A percentile compares a stretch with the other conserved stretches of the same genome.
These are phyloP conservation scores for Fusarium coicis DNA, from an alignment of 2,329 filamentous ascomycete species.

Conservation along the genomic window DNA sequence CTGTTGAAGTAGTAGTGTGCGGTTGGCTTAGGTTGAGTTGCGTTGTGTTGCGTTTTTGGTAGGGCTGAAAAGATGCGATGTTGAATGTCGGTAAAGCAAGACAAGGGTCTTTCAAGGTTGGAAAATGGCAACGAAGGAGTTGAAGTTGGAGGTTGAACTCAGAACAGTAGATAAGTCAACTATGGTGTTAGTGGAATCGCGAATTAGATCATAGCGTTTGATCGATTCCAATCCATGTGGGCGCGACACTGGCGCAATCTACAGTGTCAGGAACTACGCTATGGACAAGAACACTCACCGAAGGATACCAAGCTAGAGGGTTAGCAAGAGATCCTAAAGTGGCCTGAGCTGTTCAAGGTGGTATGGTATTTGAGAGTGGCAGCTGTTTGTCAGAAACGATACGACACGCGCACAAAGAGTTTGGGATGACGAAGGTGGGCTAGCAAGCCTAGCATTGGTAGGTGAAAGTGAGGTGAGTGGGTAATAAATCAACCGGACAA, in stretches of 20 bases:
- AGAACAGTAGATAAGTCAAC: conserved; percentile 1
- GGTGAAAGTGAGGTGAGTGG: conserved; percentile 17
- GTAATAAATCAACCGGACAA: conserved; percentile 19
- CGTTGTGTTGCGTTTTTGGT: background rate
- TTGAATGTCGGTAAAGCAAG: conserved; percentile 23
- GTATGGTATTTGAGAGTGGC: background rate
- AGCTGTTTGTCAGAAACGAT: conserved; percentile 30
- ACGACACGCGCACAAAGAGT: conserved; percentile 32
- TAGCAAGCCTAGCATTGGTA: conserved; percentile 11
- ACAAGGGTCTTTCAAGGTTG: conserved; percentile 23
- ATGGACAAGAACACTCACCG: conserved; percentile 49
- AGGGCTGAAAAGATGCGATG: conserved; percentile 20
- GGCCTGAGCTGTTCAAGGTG: conserved; percentile 13
- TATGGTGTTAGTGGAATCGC: conserved; percentile 40
- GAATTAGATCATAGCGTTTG: conserved; percentile 45
- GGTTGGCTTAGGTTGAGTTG: conserved; percentile 5
- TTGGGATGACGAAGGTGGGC: conserved; percentile 25
- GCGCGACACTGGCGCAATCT: conserved; percentile 38
- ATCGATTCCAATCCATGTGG: conserved; percentile 40
- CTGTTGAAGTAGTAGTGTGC: conserved; percentile 18
- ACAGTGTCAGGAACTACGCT: conserved; percentile 36
- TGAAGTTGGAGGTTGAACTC: conserved; percentile 25
- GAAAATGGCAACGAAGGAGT: conserved; percentile 20
- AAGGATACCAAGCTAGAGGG: conserved; percentile 39
- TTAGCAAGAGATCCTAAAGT: conserved; percentile 28